A percentile compares a stretch with the other conserved stretches of the same genome.
Evolutionary conservation across 2,329 filamentous ascomycete species (phyloP).

Genomic region (Phyllosticta capitalensis): DNA sequence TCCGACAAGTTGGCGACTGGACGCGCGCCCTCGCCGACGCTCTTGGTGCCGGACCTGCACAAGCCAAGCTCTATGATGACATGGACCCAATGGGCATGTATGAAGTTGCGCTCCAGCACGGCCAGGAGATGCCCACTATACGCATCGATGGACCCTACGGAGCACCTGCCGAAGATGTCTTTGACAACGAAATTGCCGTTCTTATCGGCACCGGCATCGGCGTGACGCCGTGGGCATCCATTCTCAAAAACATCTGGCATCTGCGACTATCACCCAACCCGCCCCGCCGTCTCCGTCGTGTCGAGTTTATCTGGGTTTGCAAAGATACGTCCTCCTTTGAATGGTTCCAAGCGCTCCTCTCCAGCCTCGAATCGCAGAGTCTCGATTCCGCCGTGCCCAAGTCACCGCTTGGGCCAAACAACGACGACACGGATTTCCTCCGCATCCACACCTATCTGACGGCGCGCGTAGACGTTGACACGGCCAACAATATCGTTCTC

Average conservation of each 20-base stretch:
- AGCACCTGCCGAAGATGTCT: slow-evolving; percentile 94
- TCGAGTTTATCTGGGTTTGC: slow-evolving; percentile 99
- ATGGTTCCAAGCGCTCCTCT: slow-evolving; percentile 94
- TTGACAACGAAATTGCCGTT: slow-evolving; percentile 82
- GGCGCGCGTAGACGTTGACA: slow-evolving; percentile 84
- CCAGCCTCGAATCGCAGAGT: slow-evolving; percentile 81
- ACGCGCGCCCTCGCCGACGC: slow-evolving; percentile 89
- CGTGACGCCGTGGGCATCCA: slow-evolving; percentile 77
- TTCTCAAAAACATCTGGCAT: slow-evolving; percentile 98
- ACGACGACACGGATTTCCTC: slow-evolving; percentile 60
- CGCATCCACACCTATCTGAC: slow-evolving; percentile 98
- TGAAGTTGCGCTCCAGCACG: slow-evolving; percentile 89
- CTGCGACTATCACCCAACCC: slow-evolving; percentile 83
- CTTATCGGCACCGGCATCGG: slow-evolving; percentile 81
- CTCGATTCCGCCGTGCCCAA: slow-evolving; percentile 48
- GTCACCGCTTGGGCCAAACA: slow-evolving; percentile 42
- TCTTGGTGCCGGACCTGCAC: slow-evolving; percentile 79
- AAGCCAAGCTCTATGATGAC: slow-evolving; percentile 81
- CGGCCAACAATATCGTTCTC: slow-evolving; percentile 90
- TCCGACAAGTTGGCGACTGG: slow-evolving; percentile 95
- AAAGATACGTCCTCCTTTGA: slow-evolving; percentile 93
- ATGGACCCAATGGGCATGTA: slow-evolving; percentile 95
- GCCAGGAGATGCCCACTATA: slow-evolving; percentile 80
- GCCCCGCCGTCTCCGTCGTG: slow-evolving; percentile 76
- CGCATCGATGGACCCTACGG: slow-evolving; percentile 94